Evolutionary conservation across 2,329 filamentous ascomycete species (phyloP).

Genomic region (Beauveria sp.): DNA sequence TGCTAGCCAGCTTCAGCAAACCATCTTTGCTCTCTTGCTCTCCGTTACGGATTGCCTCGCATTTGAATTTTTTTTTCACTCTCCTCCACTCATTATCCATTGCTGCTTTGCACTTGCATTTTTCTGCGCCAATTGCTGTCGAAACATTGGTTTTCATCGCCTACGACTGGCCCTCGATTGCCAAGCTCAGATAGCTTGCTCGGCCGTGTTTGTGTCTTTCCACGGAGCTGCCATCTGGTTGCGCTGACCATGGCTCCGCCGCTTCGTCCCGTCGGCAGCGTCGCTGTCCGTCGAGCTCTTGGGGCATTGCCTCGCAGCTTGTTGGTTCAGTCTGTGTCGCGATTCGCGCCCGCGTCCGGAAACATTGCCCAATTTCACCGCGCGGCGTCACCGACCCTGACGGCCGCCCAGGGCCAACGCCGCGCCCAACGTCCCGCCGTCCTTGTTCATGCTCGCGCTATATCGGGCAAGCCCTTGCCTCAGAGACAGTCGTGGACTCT

Average conservation of each 20-base stretch:
- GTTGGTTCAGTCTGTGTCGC: conserved; percentile 46
- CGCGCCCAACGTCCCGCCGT: conserved; percentile 8
- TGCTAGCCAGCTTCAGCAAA: conserved; percentile 6
- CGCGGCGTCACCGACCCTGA: neutral
- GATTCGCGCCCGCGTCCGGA: conserved; percentile 29
- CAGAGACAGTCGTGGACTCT: conserved; percentile 39
- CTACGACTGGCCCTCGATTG: neutral
- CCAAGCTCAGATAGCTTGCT: neutral
- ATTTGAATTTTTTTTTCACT: neutral
- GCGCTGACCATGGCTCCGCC: conserved; percentile 1
- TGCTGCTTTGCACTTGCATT: neutral
- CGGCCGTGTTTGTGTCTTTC: neutral
- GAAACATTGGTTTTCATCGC: neutral
- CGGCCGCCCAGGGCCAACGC: neutral
- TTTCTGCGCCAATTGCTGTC: neutral
- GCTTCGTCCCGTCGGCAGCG: conserved; percentile 4
- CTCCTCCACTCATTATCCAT: neutral
- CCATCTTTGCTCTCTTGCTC: neutral
- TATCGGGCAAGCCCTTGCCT: conserved; percentile 47
- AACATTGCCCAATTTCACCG: neutral
- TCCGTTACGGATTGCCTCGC: neutral
- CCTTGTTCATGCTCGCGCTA: conserved; percentile 25
- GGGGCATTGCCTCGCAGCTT: conserved; percentile 30
- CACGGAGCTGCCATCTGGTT: neutral
- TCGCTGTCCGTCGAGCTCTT: neutral